These are phyloP conservation scores for Colletotrichum chrysophilum DNA, from an alignment of 2,329 filamentous ascomycete genomes.

Conservation along the genomic window DNA sequence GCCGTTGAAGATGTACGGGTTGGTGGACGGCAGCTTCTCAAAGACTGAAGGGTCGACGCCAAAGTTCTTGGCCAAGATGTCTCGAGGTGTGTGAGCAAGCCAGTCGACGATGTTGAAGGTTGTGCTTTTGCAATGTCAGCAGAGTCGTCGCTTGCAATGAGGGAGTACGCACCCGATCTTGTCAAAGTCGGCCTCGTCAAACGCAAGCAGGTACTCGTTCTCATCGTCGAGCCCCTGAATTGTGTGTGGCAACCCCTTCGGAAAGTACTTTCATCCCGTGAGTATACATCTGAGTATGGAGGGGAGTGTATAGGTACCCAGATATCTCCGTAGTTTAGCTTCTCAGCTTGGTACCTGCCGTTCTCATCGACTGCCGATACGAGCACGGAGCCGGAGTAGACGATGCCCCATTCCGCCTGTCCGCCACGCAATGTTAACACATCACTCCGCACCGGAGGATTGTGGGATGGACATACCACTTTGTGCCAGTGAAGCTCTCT, in stretches of 20 bases:
- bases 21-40: slow-evolving; percentile 57
- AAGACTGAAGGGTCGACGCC: slow-evolving; percentile 66
- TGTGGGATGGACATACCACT: slow-evolving; percentile 52
- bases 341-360: slow-evolving; percentile 59
- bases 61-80: slow-evolving; percentile 72
- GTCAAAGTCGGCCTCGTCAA: slow-evolving; percentile 72
- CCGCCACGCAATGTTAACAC: background rate
- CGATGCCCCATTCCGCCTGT: slow-evolving; percentile 70
- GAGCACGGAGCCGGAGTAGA: slow-evolving; percentile 62
- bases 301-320: slow-evolving; percentile 29
- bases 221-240: slow-evolving; percentile 69
- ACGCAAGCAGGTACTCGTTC: slow-evolving; percentile 71
- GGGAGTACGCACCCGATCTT: slow-evolving; percentile 50
- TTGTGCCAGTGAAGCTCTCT: slow-evolving; percentile 72
- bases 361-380: slow-evolving; percentile 68
- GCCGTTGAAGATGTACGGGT: slow-evolving; percentile 67
- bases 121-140: slow-evolving; percentile 46
- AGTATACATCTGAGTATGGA: too few species aligned
- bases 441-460: background rate
- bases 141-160: background rate
- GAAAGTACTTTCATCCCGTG: slow-evolving; percentile 53
- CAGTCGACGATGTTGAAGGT: slow-evolving; percentile 77
- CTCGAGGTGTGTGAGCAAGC: slow-evolving; percentile 68
- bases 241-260: slow-evolving; percentile 68
- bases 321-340: slow-evolving; percentile 65